Evolutionary conservation across 495 filamentous ascomycete genomes (phyloP).

Genomic region (Articulospora tetracladia): DNA sequence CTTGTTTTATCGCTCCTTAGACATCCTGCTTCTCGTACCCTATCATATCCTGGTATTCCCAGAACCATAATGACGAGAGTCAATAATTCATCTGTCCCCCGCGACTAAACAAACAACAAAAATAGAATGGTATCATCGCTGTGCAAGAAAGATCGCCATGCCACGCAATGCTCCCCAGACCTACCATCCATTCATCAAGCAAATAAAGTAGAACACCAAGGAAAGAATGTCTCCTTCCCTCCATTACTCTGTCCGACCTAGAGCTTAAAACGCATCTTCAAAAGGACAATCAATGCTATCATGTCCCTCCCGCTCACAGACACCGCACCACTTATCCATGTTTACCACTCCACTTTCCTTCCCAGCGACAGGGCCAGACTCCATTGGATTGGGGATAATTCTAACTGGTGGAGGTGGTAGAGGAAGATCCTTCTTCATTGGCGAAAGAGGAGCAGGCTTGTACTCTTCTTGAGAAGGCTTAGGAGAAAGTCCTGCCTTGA

Average conservation of each 20-base stretch:
- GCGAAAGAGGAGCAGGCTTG: conserved; percentile 49
- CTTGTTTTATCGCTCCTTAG: neutral
- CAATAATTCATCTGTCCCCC: conserved; percentile 1
- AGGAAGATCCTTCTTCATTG: conserved; percentile 35
- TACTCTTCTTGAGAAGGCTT: conserved; percentile 31
- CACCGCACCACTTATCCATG: conserved; percentile 88
- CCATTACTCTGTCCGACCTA: neutral
- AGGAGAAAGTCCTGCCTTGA: conserved; percentile 40
- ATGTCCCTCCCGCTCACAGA: conserved; percentile 95
- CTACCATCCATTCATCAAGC: neutral
- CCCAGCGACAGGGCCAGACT: conserved; percentile 69
- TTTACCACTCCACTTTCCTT: conserved; percentile 79
- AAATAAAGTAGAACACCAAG: conserved; percentile 3
- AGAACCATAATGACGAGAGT: neutral
- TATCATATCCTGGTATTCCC: neutral
- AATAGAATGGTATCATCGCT: conserved; percentile 28
- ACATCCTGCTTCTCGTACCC: neutral
- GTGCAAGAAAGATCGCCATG: conserved; percentile 11
- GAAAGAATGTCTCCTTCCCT: neutral
- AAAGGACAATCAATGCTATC: conserved; percentile 94
- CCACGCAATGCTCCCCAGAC: conserved; percentile 19
- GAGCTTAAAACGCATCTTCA: conserved; percentile 68
- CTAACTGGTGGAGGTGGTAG: conserved; percentile 23
- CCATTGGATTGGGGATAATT: conserved; percentile 59
- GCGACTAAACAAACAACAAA: neutral